These are phyloP conservation scores for Stentor coeruleus DNA, from an alignment of 73 alveolate genomes.

Conservation along the genomic window DNA sequence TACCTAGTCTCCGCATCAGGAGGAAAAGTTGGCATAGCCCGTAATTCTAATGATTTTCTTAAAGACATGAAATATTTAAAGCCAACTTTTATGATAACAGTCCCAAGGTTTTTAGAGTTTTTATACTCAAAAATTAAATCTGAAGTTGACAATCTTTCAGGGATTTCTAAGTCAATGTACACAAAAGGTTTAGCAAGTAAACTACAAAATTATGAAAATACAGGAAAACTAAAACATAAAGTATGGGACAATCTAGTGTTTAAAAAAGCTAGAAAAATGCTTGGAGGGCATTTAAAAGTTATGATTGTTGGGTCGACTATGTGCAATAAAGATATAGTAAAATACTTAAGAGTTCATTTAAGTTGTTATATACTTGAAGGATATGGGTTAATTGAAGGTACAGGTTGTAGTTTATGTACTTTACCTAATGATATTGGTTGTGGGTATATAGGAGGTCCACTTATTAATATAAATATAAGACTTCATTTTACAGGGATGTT, in stretches of 20 bases:
- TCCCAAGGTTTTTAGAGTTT: constrained; percentile 65
- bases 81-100: constrained; percentile 71
- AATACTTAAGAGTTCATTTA: constrained; percentile 37
- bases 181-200: constrained; percentile 57
- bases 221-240: constrained; percentile 37
- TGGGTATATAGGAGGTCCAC: constrained; percentile 14
- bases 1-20: not conserved
- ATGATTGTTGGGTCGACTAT: constrained; percentile 73
- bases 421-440: not conserved
- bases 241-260: constrained; percentile 48
- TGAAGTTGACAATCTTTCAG: constrained; percentile 39
- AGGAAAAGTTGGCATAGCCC: constrained; percentile 59
- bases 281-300: constrained; percentile 72
- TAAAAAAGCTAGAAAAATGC: constrained; percentile 31
- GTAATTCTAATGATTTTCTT: constrained; percentile 40
- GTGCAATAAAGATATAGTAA: constrained; percentile 48
- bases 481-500: not conserved
- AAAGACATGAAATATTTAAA: constrained; percentile 63
- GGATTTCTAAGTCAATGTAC: constrained; percentile 34
- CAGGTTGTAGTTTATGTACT: constrained; percentile 11
- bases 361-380: constrained; percentile 47
- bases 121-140: constrained; percentile 44
- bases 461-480: not conserved
- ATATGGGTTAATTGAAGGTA: constrained; percentile 59
- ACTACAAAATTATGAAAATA: constrained; percentile 41